Base-by-base conservation (phyloP, 805 yeast genomes). In the Candida nemodendra region DNA sequence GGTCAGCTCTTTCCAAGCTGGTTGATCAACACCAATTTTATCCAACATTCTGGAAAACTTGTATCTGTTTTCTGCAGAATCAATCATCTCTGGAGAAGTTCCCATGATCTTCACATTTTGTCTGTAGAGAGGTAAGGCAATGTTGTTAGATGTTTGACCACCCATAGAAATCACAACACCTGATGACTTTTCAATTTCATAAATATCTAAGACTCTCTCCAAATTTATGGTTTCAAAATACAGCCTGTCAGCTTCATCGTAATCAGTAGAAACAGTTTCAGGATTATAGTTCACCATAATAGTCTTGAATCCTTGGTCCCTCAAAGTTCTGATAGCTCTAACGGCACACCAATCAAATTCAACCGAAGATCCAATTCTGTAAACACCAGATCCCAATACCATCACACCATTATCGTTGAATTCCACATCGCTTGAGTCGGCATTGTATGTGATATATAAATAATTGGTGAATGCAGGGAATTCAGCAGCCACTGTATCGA, bases 301-400 rank as follows among this genome's bases (percentile, higher is more conserved):
- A 28, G 98, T 91, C 72, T 89, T 91, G 59, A 76, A 72, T 42
- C 90, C 88, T 61, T 79, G 77, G 51, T 84, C 84, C 56, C 99
- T 80, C 60, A 91, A 74, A 27, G 98, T 88, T 69, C 98, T 81
- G 48, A 89, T 93, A 32, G 98, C 93, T 49, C 96, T 79, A 42
- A 91, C 99, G 32, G 98, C 98, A 79, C 99, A 91, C 97, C 98
- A 91, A 70, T 91, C 99, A 61, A 91, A 91, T 68, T 91, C 99
- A 45, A 91, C 99, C 21, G 98, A 91, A 5, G 98, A 93, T 56
- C 99, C 99, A 61, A 91, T 91, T 71, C 99, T 81, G 76, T 91
- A 91, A 30, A 93, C 99, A 76, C 99, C 99, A 4, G 97, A 89
- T 50, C 98, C 98, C 43, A 91, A 73, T 29, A 91, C 99, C 85